phyloP scores from a whole-genome alignment of 2,329 filamentous ascomycete species.

The Pseudocercospora cruenta region DNA sequence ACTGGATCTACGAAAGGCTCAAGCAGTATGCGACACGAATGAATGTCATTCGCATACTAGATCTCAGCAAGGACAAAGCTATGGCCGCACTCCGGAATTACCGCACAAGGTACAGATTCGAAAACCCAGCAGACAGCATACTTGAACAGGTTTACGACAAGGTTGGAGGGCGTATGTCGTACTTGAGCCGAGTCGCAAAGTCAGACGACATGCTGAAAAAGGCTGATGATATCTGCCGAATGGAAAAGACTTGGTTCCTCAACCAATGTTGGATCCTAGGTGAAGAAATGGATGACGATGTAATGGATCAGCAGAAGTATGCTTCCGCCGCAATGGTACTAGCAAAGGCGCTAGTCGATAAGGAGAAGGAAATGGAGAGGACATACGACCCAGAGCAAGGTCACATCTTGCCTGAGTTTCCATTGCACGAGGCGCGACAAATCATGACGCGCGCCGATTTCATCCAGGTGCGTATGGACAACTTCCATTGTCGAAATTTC shows the following conservation, averaged over 20 bases:
- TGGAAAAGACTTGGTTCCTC: slow-evolving; percentile 77
- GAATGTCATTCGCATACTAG: slow-evolving; percentile 85
- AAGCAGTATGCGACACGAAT: slow-evolving; percentile 92
- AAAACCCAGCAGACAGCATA: slow-evolving; percentile 57
- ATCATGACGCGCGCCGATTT: slow-evolving; percentile 97
- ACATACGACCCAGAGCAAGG: slow-evolving; percentile 69
- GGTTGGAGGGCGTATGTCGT: slow-evolving; percentile 86
- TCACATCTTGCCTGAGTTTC: slow-evolving; percentile 77
- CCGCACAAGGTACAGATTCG: slow-evolving; percentile 74
- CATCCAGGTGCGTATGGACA: slow-evolving; percentile 53
- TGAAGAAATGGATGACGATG: slow-evolving; percentile 86
- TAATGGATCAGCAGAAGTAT: slow-evolving; percentile 98
- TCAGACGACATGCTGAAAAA: slow-evolving; percentile 76
- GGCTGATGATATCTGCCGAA: slow-evolving; percentile 71
- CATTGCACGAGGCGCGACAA: slow-evolving; percentile 80
- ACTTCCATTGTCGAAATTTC: neutral
- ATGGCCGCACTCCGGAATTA: slow-evolving; percentile 77
- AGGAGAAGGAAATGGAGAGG: slow-evolving; percentile 64
- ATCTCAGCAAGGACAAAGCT: slow-evolving; percentile 78
- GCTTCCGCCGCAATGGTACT: slow-evolving; percentile 92
- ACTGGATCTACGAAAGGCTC: slow-evolving; percentile 95
- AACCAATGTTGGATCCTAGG: slow-evolving; percentile 80
- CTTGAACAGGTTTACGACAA: slow-evolving; percentile 81
- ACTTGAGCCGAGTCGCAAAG: slow-evolving; percentile 88
- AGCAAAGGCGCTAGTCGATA: slow-evolving; percentile 86